phyloP scores from a whole-genome alignment of 2,329 filamentous ascomycete genomes.

The Phyllosticta citriasiana region DNA sequence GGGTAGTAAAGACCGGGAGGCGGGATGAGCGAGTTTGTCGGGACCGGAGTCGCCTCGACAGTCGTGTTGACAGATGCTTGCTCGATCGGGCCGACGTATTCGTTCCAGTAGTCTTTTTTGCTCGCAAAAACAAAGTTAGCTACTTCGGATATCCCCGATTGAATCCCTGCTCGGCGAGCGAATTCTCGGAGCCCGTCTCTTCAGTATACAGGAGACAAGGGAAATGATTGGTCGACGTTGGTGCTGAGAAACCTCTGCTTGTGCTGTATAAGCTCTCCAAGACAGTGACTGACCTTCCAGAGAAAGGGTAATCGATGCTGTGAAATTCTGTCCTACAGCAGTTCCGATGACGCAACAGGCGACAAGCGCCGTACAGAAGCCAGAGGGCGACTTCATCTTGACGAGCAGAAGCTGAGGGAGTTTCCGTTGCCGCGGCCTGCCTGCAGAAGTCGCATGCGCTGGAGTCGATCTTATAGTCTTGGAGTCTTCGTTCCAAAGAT shows the following conservation, averaged over 20 bases:
- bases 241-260: not conserved
- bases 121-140: not conserved
- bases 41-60: conserved; percentile 21
- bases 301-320: not conserved
- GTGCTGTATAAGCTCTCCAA: not conserved
- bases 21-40: conserved; percentile 22
- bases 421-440: not conserved
- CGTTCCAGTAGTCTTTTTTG: conserved; percentile 13
- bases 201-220: not conserved
- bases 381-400: not conserved
- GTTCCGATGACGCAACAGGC: not conserved
- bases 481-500: not conserved
- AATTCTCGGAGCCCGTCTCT: not conserved
- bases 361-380: not conserved
- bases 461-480: not conserved
- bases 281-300: not conserved
- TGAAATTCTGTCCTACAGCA: not conserved
- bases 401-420: not conserved
- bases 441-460: not conserved
- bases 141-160: not conserved
- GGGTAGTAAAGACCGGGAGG: conserved; percentile 24
- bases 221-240: not conserved
- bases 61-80: conserved; percentile 15
- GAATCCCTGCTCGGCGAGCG: not conserved
- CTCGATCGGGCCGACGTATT: conserved; percentile 15